Evolutionary conservation across 768 basidiomycete genomes (phyloP), one percentile per base, ranked within the genome.

Genomic region (Amanita muscaria): DNA sequence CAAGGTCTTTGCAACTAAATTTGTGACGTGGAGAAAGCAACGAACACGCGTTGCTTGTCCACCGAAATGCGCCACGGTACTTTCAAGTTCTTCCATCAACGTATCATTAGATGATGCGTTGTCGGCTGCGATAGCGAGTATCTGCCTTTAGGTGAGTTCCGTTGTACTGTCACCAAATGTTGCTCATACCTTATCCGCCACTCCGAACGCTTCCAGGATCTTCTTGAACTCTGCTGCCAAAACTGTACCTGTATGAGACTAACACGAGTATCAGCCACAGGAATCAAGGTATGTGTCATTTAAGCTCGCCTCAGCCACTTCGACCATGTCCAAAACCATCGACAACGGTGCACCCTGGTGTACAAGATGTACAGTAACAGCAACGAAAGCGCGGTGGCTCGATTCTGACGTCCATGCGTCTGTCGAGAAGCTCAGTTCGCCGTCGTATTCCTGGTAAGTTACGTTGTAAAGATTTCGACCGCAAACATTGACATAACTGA

Each of bases 91-190:
- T 0, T 41, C 41, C 1, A 64, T 54, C 67, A 73, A 67, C 0
- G 35, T 52, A 43, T 67, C 59, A 32, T 72, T 69, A 9, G 51
- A 47, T 0, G 53, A 50, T 5, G 64, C 62, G 47, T 72, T 69
- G 47, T 66, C 60, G 31, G 52, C 55, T 5, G 57, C 62, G 15
- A 70, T 42, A 4, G 54, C 45, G 3, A 65, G 52, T 10, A 64
- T 50, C 62, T 29, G 27, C n/a, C n/a, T n/a, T n/a, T n/a, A n/a
- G n/a, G n/a, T n/a, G n/a, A n/a, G n/a, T n/a, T n/a, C n/a, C n/a
- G n/a, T n/a, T n/a, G n/a, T n/a, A n/a, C n/a, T n/a, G n/a, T n/a
- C n/a, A n/a, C n/a, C n/a, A n/a, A n/a, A n/a, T n/a, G 12, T 6
- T 29, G 27, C 6, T 6, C 12, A 6, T 6, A 29, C 27, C 27